phyloP scores from a whole-genome alignment of 129 eudicot species.

The Sambucus nigra region DNA sequence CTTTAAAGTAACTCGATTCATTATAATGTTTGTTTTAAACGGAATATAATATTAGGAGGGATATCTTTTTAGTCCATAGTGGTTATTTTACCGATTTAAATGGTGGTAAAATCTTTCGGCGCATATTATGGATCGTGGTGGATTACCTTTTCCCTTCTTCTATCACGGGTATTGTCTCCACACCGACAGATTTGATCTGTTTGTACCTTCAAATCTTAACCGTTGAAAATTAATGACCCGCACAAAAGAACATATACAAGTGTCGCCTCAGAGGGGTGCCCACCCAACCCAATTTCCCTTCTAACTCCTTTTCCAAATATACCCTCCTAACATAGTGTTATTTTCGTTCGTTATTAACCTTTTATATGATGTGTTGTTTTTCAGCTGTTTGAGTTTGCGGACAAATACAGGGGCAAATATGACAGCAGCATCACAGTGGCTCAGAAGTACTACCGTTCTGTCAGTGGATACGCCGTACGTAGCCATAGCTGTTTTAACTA shows the following conservation, averaged over 20 bases:
- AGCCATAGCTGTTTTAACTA: constrained; percentile 3
- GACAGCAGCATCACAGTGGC: constrained; percentile 91
- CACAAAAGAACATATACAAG: neutral
- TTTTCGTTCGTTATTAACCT: neutral
- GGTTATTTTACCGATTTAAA: too few relatives aligned
- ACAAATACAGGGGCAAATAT: constrained; percentile 97
- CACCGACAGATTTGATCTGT: constrained; percentile 14
- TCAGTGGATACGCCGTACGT: constrained; percentile 88
- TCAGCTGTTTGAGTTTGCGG: constrained; percentile 89
- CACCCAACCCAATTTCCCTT: constrained; percentile 14
- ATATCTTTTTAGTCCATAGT: too few relatives aligned
- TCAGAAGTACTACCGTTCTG: constrained; percentile 91
- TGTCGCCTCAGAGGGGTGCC: constrained; percentile 29
- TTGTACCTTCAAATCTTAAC: constrained; percentile 18
- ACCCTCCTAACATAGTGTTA: constrained; percentile 4
- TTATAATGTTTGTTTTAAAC: too few relatives aligned
- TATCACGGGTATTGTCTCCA: constrained; percentile 33
- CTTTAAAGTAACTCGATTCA: too few relatives aligned
- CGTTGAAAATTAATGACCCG: constrained; percentile 8
- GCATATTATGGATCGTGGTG: constrained; percentile 15
- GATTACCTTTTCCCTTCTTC: constrained; percentile 16
- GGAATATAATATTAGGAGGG: too few relatives aligned
- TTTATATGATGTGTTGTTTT: neutral
- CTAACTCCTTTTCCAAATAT: neutral
- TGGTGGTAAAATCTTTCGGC: constrained; percentile 19